Base-by-base conservation (phyloP, 345 rosid species). In the Noccaea caerulescens region DNA sequence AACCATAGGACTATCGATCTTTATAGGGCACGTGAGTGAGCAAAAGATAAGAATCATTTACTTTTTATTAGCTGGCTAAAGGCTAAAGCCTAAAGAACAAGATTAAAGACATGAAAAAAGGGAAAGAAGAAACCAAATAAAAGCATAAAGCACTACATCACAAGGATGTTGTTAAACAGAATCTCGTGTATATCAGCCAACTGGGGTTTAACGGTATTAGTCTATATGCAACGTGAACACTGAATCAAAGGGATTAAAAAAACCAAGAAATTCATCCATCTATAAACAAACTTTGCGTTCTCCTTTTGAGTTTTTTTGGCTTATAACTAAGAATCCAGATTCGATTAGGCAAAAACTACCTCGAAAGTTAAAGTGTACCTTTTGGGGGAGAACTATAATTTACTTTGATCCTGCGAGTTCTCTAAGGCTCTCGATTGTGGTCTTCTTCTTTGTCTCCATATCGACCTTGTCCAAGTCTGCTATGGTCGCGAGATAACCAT, bases 381-480 rank as follows among this genome's bases (percentile, higher is more conserved):
- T 63, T 66, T 32, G 50, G 39, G 47, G 51, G 71, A 47, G 54
- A 51, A 56, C 66, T 63, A 20, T 69, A 67, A 81, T 83, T 71
- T 82, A 87, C 77, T 79, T 79, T 62, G 84, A 72, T 69, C 80
- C 82, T 50, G 71, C 56, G 59, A 73, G 61, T 46, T 94, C 99
- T 72, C 84, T 78, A 55, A 62, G 80, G 83, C 92, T 92, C 82
- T 87, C 96, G 39, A 95, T 77, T 49, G 80, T 64, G 55, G 82
- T 85, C 77, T 81, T 92, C 86, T 83, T 95, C 84, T 84, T 84
- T 13, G 92, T 87, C 54, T 92, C 99, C 46, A 80, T 73, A 82
- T 95, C 98, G 68, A 95, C 69, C 81, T 84, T 87, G 63, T 79
- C 85, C 65, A 95, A 80, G 82, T 95, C 98, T 51, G 79, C 68